Evolutionary conservation across 345 rosid genomes (phyloP), one percentile per base, ranked within the genome.

Genomic region (Turnera subulata): DNA sequence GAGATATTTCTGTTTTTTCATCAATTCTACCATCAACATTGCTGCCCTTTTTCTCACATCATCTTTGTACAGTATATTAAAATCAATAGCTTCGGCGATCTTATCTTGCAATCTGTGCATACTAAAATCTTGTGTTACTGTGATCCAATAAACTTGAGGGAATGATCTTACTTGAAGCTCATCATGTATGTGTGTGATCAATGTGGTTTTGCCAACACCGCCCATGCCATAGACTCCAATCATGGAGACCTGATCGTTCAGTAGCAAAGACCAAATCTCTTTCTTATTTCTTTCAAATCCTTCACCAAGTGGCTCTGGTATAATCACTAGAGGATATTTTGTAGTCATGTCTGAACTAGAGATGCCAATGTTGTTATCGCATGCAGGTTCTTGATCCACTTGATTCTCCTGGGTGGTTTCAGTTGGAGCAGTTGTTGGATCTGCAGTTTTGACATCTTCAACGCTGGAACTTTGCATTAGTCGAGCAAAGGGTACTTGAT

Each of bases 181-280:
- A 25, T 49, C 23, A 10, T 35, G 1, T 14, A 59, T 21, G 16
- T 35, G 39, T 10, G 1, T 22, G 24, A 50, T 16, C 7, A 61
- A 11, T 1, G 50, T 39, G 5, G 65, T 61, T 25, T 61, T 61
- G 0, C 65, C 65, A 6, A 17, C 39, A 2, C 64, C 56, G 0
- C 56, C 64, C 55, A 51, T 40, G 9, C 64, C 64, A 7, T 50
- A 18, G 4, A 61, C 16, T 2, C 56, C 65, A 8, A 61, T 42
- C 1, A 1, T 56, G 40, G 19, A 1, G 2, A 56, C 22, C 2
- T 43, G 4, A 10, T 22, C 48, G 15, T n/a, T 32, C 42, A 9
- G 11, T 18, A 53, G 18, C 2, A 24, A 53, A 9, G 21, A 3
- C 56, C 6, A 29, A 5, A 53, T 53, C 14, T 11, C 23, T 1